Evolutionary conservation across 2,329 filamentous ascomycete species (phyloP).

Genomic region (Colletotrichum filicis): DNA sequence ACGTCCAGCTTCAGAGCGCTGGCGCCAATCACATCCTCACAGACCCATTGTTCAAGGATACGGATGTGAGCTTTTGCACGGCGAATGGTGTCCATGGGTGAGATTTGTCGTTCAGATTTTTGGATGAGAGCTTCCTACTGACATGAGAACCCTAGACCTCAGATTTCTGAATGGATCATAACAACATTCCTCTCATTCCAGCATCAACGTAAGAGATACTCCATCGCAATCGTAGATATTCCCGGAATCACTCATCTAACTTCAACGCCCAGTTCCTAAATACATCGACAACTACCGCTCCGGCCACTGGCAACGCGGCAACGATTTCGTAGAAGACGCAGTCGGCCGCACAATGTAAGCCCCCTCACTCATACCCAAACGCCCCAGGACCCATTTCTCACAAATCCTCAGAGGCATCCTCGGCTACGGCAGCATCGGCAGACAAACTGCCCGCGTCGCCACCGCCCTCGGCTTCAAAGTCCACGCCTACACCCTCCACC

Average conservation of each 20-base stretch:
- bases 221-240: not conserved
- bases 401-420: slow-evolving; percentile 55
- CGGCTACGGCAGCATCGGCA: slow-evolving; percentile 65
- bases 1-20: slow-evolving; percentile 65
- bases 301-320: slow-evolving; percentile 53
- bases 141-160: slow-evolving; percentile 50
- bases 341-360: slow-evolving; percentile 60
- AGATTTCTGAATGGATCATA: slow-evolving; percentile 68
- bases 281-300: slow-evolving; percentile 58
- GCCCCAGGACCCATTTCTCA: not conserved
- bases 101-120: slow-evolving; percentile 33
- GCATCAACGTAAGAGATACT: slow-evolving; percentile 52
- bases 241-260: not conserved
- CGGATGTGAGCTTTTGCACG: slow-evolving; percentile 61
- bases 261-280: slow-evolving; percentile 48
- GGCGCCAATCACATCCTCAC: slow-evolving; percentile 62
- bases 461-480: slow-evolving; percentile 77
- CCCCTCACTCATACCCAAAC: not conserved
- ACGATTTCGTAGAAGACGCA: slow-evolving; percentile 51
- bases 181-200: slow-evolving; percentile 61
- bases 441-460: slow-evolving; percentile 66
- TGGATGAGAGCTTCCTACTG: not conserved
- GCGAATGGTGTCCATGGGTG: slow-evolving; percentile 69
- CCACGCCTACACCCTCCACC: slow-evolving; percentile 78
- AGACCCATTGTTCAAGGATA: slow-evolving; percentile 60